Conservation (phyloP, 2,329 filamentous ascomycete species). For the Pseudogymnoascus sp. region DNA sequence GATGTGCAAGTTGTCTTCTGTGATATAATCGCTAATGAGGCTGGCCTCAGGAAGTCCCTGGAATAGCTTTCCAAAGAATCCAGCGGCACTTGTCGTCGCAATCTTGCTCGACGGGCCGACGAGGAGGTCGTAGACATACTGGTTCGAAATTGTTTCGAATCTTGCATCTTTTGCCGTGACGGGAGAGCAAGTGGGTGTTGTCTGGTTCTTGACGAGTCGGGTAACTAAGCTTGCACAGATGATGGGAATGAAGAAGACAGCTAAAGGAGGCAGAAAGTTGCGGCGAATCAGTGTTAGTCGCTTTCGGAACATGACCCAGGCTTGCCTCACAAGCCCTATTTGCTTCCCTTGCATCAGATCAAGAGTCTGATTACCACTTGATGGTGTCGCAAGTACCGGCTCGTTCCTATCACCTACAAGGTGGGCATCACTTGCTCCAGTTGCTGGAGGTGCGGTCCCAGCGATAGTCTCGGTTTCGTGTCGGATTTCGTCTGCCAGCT, state of each 20-base stretch:
- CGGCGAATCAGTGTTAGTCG: slow-evolving; percentile 66
- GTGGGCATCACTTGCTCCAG: slow-evolving; percentile 10
- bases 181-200: slow-evolving; percentile 44
- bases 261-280: slow-evolving; percentile 68
- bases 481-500: slow-evolving; percentile 71
- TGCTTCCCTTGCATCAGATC: slow-evolving; percentile 59
- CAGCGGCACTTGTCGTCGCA: slow-evolving; percentile 14
- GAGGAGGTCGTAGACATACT: slow-evolving; percentile 24
- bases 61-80: slow-evolving; percentile 20
- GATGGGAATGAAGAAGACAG: slow-evolving; percentile 69
- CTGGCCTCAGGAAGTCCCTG: slow-evolving; percentile 16
- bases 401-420: slow-evolving; percentile 8
- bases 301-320: slow-evolving; percentile 67
- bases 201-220: slow-evolving; percentile 58
- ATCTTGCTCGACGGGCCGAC: slow-evolving; percentile 37
- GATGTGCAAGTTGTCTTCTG: slow-evolving; percentile 13
- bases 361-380: slow-evolving; percentile 24
- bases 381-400: not conserved
- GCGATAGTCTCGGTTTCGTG: slow-evolving; percentile 34
- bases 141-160: slow-evolving; percentile 23
- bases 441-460: slow-evolving; percentile 13
- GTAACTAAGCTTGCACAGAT: slow-evolving; percentile 71
- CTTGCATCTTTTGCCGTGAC: slow-evolving; percentile 35
- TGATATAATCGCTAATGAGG: slow-evolving; percentile 13
- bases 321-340: slow-evolving; percentile 63